phyloP scores from a whole-genome alignment of 225 moss, liverwort and hornwort genomes.

The Asterella californica region DNA sequence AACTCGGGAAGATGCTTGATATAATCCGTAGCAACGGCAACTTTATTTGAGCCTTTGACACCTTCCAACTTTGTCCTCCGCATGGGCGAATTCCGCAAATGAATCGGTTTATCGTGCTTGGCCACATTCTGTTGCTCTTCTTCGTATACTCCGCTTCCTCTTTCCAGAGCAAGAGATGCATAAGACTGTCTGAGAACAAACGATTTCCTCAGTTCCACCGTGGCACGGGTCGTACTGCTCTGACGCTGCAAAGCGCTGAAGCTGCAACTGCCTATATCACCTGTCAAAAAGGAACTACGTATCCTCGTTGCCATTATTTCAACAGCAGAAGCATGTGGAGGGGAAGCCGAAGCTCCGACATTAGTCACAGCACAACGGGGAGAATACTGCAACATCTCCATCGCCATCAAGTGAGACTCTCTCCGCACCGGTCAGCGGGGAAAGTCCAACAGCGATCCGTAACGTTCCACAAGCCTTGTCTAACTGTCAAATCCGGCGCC shows the following conservation, averaged over 20 bases:
- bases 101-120: not conserved
- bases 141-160: not conserved
- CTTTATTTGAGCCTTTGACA: not conserved
- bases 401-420: not conserved
- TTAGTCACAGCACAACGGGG: not conserved
- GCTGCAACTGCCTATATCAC: not conserved
- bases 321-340: not conserved
- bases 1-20: slow-evolving; percentile 20
- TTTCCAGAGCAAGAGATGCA: slow-evolving; percentile 19
- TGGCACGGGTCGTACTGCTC: not conserved
- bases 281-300: not conserved
- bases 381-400: slow-evolving; percentile 9
- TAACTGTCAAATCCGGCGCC: not conserved
- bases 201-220: not conserved
- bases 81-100: not conserved
- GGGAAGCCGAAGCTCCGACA: not conserved
- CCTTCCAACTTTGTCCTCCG: not conserved
- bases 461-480: too few species aligned
- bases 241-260: not conserved
- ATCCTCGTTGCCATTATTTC: not conserved
- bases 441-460: too few species aligned
- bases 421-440: not conserved
- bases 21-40: slow-evolving; percentile 16
- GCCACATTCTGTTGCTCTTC: not conserved
- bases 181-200: not conserved